Conservation (phyloP, 2,329 filamentous ascomycete genomes). For the Mycosphaerella sp. region DNA sequence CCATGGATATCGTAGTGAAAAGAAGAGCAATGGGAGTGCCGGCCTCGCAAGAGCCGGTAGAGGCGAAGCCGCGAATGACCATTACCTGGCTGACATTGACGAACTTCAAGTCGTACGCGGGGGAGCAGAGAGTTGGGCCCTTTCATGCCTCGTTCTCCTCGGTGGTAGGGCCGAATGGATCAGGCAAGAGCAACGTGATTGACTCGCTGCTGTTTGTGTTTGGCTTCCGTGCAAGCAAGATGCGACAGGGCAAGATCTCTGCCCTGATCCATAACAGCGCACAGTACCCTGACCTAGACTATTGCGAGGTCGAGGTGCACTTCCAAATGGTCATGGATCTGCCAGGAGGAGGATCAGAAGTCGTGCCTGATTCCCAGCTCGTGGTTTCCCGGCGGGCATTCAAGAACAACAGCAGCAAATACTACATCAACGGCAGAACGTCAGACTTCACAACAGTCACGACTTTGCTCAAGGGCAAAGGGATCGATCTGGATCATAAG, state of each 20-base stretch:
- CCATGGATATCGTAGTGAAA: slow-evolving; percentile 90
- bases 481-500: slow-evolving; percentile 95
- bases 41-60: slow-evolving; percentile 64
- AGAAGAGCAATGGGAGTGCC: slow-evolving; percentile 63
- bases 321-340: slow-evolving; percentile 93
- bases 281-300: slow-evolving; percentile 73
- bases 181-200: slow-evolving; percentile 98
- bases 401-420: slow-evolving; percentile 97
- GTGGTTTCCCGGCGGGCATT: slow-evolving; percentile 89
- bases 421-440: slow-evolving; percentile 86
- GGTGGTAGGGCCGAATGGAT: slow-evolving; percentile 95
- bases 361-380: slow-evolving; percentile 76
- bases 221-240: slow-evolving; percentile 97
- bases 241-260: slow-evolving; percentile 97
- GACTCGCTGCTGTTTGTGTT: slow-evolving; percentile 98
- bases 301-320: slow-evolving; percentile 93
- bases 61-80: slow-evolving; percentile 79
- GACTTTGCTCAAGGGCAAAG: slow-evolving; percentile 74
- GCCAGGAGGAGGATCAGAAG: slow-evolving; percentile 65
- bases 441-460: slow-evolving; percentile 93
- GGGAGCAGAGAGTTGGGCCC: slow-evolving; percentile 87
- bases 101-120: slow-evolving; percentile 99
- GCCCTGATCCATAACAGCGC: slow-evolving; percentile 97
- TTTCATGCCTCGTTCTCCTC: slow-evolving; percentile 98
- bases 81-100: slow-evolving; percentile 86